phyloP scores from a whole-genome alignment of 2,329 filamentous ascomycete genomes.

The Cercospora sp. region DNA sequence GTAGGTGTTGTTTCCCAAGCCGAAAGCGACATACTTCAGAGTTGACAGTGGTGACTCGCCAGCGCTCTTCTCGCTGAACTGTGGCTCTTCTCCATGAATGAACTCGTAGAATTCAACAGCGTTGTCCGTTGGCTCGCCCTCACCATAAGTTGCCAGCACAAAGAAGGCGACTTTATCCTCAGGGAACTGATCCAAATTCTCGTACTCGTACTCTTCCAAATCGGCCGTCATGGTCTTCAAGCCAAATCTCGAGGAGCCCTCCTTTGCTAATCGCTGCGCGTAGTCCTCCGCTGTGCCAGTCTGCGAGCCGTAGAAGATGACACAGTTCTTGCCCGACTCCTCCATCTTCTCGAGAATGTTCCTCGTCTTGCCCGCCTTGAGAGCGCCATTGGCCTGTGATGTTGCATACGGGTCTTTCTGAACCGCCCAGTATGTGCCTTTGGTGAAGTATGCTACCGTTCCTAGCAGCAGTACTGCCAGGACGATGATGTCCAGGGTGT shows the following conservation, averaged over 20 bases:
- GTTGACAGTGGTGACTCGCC: conserved; percentile 74
- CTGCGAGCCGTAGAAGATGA: conserved; percentile 98
- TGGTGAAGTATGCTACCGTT: conserved; percentile 94
- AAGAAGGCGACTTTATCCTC: conserved; percentile 93
- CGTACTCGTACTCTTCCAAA: conserved; percentile 95
- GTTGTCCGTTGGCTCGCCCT: conserved; percentile 98
- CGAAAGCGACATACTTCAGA: conserved; percentile 92
- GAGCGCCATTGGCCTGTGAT: conserved; percentile 67
- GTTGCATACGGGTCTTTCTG: conserved; percentile 84
- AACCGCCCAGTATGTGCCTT: conserved; percentile 89
- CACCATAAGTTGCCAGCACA: conserved; percentile 93
- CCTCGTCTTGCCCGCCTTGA: conserved; percentile 79
- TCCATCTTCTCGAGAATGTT: conserved; percentile 97
- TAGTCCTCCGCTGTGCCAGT: conserved; percentile 99
- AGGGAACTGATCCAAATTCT: conserved; percentile 85
- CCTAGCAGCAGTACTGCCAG: conserved; percentile 80
- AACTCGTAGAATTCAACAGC: conserved; percentile 99
- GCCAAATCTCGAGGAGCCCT: conserved; percentile 93
- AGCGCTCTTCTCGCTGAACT: conserved; percentile 70
- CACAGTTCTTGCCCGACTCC: conserved; percentile 91
- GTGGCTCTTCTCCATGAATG: conserved; percentile 74
- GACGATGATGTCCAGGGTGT: conserved; percentile 92
- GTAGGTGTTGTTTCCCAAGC: conserved; percentile 98
- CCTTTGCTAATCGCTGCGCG: conserved; percentile 91
- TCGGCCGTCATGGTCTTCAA: conserved; percentile 98